Percentiles rank a stretch among this genome's conserved stretches.
phyloP scores from a whole-genome alignment of 352 stramenopile species.

The Phytophthora syringae region DNA sequence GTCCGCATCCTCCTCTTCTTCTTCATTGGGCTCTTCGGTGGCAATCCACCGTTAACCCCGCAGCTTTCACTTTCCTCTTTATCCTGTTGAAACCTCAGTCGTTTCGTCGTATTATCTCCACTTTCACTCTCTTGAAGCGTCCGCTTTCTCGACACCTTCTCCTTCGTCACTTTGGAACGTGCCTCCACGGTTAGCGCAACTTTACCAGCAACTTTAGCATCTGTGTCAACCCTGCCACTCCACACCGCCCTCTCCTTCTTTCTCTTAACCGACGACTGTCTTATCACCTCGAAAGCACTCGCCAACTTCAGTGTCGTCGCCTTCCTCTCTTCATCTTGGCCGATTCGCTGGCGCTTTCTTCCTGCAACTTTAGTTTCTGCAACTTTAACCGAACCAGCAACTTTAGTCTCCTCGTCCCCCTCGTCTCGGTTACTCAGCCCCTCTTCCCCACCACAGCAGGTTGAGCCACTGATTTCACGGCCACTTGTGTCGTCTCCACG shows the following conservation, averaged over 20 bases:
- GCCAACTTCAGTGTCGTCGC: neutral
- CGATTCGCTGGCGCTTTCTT: neutral
- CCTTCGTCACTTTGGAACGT: too few species aligned
- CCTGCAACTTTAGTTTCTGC: conserved; percentile 6
- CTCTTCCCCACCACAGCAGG: conserved; percentile 9
- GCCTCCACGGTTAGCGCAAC: too few species aligned
- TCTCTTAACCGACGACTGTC: conserved; percentile 6
- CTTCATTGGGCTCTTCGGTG: conserved; percentile 11
- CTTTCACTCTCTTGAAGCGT: neutral
- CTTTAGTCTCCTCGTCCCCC: too few species aligned
- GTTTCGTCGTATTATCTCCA: conserved; percentile 7
- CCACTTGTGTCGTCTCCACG: conserved; percentile 12
- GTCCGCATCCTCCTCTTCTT: conserved; percentile 23
- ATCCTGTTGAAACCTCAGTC: conserved; percentile 2
- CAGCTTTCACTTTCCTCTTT: neutral
- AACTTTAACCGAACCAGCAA: too few species aligned
- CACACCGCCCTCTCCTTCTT: conserved; percentile 1
- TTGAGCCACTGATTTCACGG: conserved; percentile 21
- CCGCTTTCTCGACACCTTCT: neutral
- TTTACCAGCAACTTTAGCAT: too few species aligned
- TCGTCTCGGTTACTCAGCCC: neutral
- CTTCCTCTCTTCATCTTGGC: neutral
- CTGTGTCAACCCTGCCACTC: neutral
- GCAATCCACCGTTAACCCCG: conserved; percentile 6
- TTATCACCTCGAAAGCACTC: neutral